phyloP scores from a whole-genome alignment of 176 grass and related monocot species.

The Bonia amplexicaulis region DNA sequence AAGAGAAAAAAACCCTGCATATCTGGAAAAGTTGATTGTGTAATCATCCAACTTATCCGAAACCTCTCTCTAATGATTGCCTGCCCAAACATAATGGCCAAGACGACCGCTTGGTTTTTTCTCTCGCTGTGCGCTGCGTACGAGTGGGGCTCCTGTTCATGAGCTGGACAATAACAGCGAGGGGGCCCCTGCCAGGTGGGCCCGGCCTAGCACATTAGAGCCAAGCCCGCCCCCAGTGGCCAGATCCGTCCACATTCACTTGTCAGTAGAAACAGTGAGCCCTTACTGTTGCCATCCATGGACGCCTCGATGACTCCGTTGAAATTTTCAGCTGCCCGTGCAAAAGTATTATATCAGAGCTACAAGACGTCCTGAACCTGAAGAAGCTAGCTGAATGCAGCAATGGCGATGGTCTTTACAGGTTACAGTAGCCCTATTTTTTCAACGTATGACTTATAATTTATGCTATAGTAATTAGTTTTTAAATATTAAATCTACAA shows the following conservation, averaged over 20 bases:
- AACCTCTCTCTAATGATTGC: constrained; percentile 7
- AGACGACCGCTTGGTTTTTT: background rate
- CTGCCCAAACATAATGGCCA: background rate
- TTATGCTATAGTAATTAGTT: too few species aligned
- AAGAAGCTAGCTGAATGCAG: background rate
- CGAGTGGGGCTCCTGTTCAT: background rate
- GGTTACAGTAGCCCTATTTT: too few species aligned
- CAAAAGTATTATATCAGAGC: background rate
- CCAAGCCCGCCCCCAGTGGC: background rate
- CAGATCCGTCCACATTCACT: background rate
- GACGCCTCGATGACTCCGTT: background rate
- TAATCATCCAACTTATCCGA: constrained; percentile 16
- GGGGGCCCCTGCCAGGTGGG: background rate
- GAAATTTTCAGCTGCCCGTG: background rate
- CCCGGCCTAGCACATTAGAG: background rate
- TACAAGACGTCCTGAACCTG: background rate
- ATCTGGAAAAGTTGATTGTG: background rate
- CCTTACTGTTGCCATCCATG: background rate
- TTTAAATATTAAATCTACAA: too few species aligned
- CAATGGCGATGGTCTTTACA: background rate
- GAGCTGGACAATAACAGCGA: constrained; percentile 7
- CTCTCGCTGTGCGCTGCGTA: background rate
- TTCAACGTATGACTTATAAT: too few species aligned
- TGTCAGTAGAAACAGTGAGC: background rate
- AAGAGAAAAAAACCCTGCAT: background rate